Conservation (phyloP, 2,329 filamentous ascomycete genomes). For the Cercospora sesami region DNA sequence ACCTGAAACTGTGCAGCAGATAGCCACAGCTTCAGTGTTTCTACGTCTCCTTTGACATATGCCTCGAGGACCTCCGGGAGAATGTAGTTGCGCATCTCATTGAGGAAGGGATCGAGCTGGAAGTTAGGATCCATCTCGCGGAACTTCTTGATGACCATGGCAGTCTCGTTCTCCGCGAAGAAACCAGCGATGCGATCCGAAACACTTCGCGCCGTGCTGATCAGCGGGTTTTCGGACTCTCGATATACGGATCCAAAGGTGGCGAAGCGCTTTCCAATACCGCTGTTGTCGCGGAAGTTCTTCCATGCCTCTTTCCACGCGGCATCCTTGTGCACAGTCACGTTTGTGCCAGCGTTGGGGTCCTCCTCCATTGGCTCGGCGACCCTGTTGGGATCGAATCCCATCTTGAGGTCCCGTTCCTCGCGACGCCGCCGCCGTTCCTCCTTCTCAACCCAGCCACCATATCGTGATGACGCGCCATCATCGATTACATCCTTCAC, state of each 20-base stretch:
- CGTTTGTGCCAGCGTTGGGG: slow-evolving; percentile 88
- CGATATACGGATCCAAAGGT: slow-evolving; percentile 83
- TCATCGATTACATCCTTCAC: slow-evolving; percentile 97
- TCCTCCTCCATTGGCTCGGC: slow-evolving; percentile 73
- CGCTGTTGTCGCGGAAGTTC: slow-evolving; percentile 87
- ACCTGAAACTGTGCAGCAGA: slow-evolving; percentile 95
- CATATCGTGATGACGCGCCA: slow-evolving; percentile 91
- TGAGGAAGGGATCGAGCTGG: slow-evolving; percentile 90
- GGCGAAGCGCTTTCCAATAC: slow-evolving; percentile 84
- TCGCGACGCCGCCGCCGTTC: slow-evolving; percentile 81
- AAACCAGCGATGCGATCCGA: slow-evolving; percentile 91
- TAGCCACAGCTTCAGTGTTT: slow-evolving; percentile 90
- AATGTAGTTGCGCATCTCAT: slow-evolving; percentile 96
- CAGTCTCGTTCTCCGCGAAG: slow-evolving; percentile 98
- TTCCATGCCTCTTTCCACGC: slow-evolving; percentile 99
- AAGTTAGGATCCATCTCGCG: slow-evolving; percentile 92
- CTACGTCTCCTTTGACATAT: slow-evolving; percentile 93
- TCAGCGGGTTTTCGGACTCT: slow-evolving; percentile 94
- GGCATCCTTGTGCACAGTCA: slow-evolving; percentile 94
- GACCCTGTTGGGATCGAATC: slow-evolving; percentile 40
- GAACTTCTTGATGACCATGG: slow-evolving; percentile 97
- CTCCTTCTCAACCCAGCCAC: slow-evolving; percentile 95
- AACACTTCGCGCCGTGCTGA: slow-evolving; percentile 89
- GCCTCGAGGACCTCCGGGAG: slow-evolving; percentile 95
- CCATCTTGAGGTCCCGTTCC: slow-evolving; percentile 61